phyloP scores from a whole-genome alignment of 805 yeast genomes.

The Metschnikowia anglica region DNA sequence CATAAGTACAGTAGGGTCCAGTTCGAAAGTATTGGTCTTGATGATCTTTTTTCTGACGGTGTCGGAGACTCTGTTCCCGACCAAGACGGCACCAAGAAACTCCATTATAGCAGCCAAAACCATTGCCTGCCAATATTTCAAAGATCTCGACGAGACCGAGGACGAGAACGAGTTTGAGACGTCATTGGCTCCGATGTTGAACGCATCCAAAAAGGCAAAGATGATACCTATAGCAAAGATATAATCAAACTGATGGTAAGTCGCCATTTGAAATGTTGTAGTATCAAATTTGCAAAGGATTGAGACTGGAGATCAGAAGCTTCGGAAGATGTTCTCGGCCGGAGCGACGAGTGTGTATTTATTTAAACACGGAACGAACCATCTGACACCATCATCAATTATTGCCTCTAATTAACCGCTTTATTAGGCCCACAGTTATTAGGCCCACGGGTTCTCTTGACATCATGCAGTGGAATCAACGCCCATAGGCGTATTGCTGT shows the following conservation, averaged over 20 bases:
- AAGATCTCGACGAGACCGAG: conserved; percentile 66
- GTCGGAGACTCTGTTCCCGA: conserved; percentile 72
- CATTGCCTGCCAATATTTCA: conserved; percentile 76
- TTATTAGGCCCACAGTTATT: background rate
- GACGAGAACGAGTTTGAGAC: conserved; percentile 81
- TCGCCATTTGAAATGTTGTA: conserved; percentile 24
- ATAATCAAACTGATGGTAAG: conserved; percentile 60
- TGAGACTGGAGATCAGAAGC: conserved; percentile 1
- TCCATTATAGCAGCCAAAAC: conserved; percentile 67
- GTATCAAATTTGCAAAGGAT: background rate
- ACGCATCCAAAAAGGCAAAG: conserved; percentile 76
- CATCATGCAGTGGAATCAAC: background rate
- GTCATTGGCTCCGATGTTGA: conserved; percentile 80
- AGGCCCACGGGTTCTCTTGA: conserved; percentile 6
- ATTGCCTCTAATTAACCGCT: background rate
- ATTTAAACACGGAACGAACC: background rate
- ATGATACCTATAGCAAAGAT: conserved; percentile 67
- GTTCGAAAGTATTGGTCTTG: conserved; percentile 47
- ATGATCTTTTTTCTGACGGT: conserved; percentile 68
- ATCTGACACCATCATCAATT: background rate
- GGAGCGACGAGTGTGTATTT: background rate
- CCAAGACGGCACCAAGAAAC: conserved; percentile 71
- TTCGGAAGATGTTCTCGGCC: too few relatives aligned
- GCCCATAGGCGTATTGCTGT: too few relatives aligned
- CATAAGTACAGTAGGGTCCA: conserved; percentile 70